Base-by-base conservation (phyloP, 768 basidiomycete genomes). In the Boletellus emodensis region DNA sequence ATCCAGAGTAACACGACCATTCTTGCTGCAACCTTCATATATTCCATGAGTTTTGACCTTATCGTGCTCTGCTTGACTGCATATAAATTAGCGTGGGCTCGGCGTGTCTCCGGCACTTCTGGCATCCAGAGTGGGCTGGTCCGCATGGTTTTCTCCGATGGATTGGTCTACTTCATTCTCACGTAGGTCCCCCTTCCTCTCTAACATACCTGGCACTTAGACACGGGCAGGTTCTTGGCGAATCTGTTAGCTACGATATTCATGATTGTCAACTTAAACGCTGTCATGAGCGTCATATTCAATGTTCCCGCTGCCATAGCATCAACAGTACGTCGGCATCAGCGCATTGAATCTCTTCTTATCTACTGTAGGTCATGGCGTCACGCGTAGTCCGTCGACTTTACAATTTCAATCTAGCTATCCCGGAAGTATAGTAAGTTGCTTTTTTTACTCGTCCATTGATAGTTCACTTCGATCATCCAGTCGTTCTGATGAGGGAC, bases 11-110 rank as follows among this genome's bases (percentile, higher is more conserved):
- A 83, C 61, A 87, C 80, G 63, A 80, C 64, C 9, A 67, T 86
- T 45, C 75, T 87, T 30, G 82, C 83, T 5, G 81, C 82, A 3
- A 83, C 83, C 4, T 88, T 87, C 65, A 83, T 87, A 30, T 88
- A 88, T 57, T 81, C 85, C 28, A 89, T 88, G 87, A 72, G 73
- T 60, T 86, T 88, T 61, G 87, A 88, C 61, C 68, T 85, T 18
- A 51, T 76, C 26, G 83, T 87, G 35, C 73, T 87, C 40, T 52
- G 71, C 22, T 66, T 88, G 55, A 85, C 79, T 34, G 78, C 75
- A 12, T 81, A 77, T 66, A 87, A 84, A 61, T 75, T 88, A 20
- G 66, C 65, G 14, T 66, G 64, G 67, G 51, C 52, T 10, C 53
- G 46, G 33, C 56, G 52, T 12, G 13, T 52, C 24, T 48, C 56